Evolutionary conservation across 345 rosid genomes (phyloP).

Genomic region (Aurinia saxatilis): DNA sequence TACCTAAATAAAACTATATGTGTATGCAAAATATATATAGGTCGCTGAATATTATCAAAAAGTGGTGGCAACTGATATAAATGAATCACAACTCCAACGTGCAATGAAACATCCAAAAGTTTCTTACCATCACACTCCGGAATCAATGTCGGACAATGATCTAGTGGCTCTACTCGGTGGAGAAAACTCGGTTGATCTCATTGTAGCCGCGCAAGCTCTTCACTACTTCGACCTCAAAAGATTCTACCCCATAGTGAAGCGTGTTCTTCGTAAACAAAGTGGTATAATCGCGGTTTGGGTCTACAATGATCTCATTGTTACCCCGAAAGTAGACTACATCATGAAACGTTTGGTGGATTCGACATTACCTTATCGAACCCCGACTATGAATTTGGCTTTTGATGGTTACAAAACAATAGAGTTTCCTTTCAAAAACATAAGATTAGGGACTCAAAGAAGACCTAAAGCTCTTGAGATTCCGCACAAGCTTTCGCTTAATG

Average conservation of each 20-base stretch:
- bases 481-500: slow-evolving; percentile 43
- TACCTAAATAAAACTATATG: not conserved
- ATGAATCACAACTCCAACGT: slow-evolving; percentile 4
- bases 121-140: slow-evolving; percentile 23
- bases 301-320: slow-evolving; percentile 36
- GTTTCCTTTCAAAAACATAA: slow-evolving; percentile 46
- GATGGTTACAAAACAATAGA: slow-evolving; percentile 44
- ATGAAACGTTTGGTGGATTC: slow-evolving; percentile 36
- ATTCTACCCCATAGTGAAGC: slow-evolving; percentile 42
- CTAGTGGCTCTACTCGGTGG: slow-evolving; percentile 20
- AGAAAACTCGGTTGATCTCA: slow-evolving; percentile 30
- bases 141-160: slow-evolving; percentile 22
- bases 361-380: slow-evolving; percentile 37
- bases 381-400: slow-evolving; percentile 18
- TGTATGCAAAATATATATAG: not conserved
- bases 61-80: slow-evolving; percentile 28
- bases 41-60: slow-evolving; percentile 20
- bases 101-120: slow-evolving; percentile 21
- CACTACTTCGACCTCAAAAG: slow-evolving; percentile 53
- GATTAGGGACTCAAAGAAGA: slow-evolving; percentile 43
- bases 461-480: slow-evolving; percentile 44
- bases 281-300: slow-evolving; percentile 46
- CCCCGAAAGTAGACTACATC: slow-evolving; percentile 34
- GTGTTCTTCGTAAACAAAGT: slow-evolving; percentile 43
- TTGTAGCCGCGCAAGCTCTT: slow-evolving; percentile 44